Base-by-base conservation (phyloP, 2,329 filamentous ascomycete species). In the Fusarium aywerte region DNA sequence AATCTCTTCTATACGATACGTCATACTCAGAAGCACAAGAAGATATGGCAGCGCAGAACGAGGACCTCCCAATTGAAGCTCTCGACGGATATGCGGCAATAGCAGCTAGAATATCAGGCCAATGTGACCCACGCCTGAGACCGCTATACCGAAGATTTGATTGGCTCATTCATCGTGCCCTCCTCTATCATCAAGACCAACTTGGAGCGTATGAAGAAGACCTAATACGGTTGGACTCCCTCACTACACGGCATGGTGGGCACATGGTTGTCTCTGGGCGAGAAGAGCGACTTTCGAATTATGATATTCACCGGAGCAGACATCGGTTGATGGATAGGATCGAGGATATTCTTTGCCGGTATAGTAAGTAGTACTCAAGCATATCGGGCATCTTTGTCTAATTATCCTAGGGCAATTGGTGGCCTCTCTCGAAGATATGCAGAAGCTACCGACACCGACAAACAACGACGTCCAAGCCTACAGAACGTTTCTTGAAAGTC, bases 101-200 rank as follows among this genome's bases (percentile, higher is more conserved):
- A 11, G 87, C 89, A 2, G 81, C 84, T 3, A 83, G 82, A 47
- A 75, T 91, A 6, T 73, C 68, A 47, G 73, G 68, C 2, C 68
- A 65, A n/a, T 44, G 71, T 15, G 65, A 74, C 2, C 72, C 73
- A 13, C 64, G 67, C 0, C 71, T 83, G 31, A 78, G 75, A 43
- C 92, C 92, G 1, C 85, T 97, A 59, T 97, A 97, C 76, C 88
- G 94, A 40, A 90, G 90, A 57, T 97, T 97, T 73, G 90, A 92
- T 75, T 85, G 87, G 12, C 80, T 97, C 18, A 94, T 96, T 71
- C 93, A 97, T 75, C 89, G 94, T 4, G 80, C 97, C 4, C 80
- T 97, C 4, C 82, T 97, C 0, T 89, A 96, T 65, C 83, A 97
- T 16, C 94, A 97, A 77, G 93, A 97, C 74, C 92, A 97, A 76